These are phyloP conservation scores for Candida neerlandica DNA, from an alignment of 1,139 yeast species.

Conservation along the genomic window DNA sequence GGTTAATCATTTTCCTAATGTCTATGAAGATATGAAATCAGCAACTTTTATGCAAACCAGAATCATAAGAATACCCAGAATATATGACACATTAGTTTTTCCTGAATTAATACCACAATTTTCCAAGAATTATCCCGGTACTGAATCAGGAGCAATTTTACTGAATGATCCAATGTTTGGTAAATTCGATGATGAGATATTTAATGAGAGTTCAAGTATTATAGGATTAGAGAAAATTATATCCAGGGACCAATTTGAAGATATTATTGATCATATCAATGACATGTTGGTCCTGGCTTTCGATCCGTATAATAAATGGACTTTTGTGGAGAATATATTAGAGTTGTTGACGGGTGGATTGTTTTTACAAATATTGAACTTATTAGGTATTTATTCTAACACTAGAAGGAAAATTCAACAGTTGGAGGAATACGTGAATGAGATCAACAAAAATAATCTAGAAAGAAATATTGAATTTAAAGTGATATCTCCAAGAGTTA, in stretches of 20 bases:
- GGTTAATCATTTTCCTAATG: slow-evolving; percentile 69
- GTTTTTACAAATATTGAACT: slow-evolving; percentile 25
- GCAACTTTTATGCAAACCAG: slow-evolving; percentile 43
- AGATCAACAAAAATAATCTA: slow-evolving; percentile 38
- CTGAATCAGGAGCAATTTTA: slow-evolving; percentile 64
- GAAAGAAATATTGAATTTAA: slow-evolving; percentile 25
- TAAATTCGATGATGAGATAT: slow-evolving; percentile 38
- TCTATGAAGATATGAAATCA: slow-evolving; percentile 33
- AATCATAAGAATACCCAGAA: slow-evolving; percentile 65
- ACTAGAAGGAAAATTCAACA: slow-evolving; percentile 32
- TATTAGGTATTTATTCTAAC: slow-evolving; percentile 21
- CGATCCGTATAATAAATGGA: slow-evolving; percentile 34
- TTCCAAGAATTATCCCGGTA: slow-evolving; percentile 60
- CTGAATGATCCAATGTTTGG: slow-evolving; percentile 30
- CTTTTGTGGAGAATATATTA: slow-evolving; percentile 41
- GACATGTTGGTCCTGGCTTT: slow-evolving; percentile 40
- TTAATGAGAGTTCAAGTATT: slow-evolving; percentile 56
- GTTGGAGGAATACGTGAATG: slow-evolving; percentile 50
- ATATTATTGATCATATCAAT: slow-evolving; percentile 52
- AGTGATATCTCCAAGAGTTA: slow-evolving; percentile 55
- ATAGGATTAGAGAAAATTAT: slow-evolving; percentile 52
- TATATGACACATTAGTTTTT: slow-evolving; percentile 30
- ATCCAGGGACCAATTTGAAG: slow-evolving; percentile 35
- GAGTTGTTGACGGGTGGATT: slow-evolving; percentile 51
- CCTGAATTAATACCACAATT: slow-evolving; percentile 59